These are phyloP conservation scores for Gracilaria caudata DNA, from an alignment of 23 red algal genomes.

Conservation along the genomic window DNA sequence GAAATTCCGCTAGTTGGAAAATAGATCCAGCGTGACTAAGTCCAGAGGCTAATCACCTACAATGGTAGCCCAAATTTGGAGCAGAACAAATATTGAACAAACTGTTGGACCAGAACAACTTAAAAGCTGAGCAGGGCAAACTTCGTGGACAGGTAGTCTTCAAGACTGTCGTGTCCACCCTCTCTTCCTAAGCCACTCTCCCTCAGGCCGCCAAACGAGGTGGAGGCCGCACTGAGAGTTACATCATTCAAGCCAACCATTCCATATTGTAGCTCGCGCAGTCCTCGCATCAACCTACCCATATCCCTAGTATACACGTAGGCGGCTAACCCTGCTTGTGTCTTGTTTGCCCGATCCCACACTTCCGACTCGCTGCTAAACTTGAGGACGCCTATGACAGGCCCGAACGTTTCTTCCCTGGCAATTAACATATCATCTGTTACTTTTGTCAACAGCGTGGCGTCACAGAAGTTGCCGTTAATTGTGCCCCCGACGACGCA, in stretches of 20 bases:
- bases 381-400: slow-evolving; percentile 61
- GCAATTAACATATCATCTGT: slow-evolving; percentile 69
- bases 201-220: slow-evolving; percentile 90
- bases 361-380: slow-evolving; percentile 79
- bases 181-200: slow-evolving; percentile 83
- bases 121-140: slow-evolving; percentile 12
- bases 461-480: slow-evolving; percentile 56
- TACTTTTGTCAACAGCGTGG: slow-evolving; percentile 72
- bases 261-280: slow-evolving; percentile 62
- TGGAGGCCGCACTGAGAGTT: slow-evolving; percentile 61
- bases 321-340: slow-evolving; percentile 65
- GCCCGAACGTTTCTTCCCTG: slow-evolving; percentile 86
- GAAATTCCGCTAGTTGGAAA: no score
- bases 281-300: slow-evolving; percentile 13
- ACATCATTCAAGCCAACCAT: slow-evolving; percentile 87
- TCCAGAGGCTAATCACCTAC: no score
- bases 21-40: no score
- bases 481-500: slow-evolving; percentile 43
- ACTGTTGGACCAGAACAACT: background rate
- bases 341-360: slow-evolving; percentile 48
- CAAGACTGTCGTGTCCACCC: slow-evolving; percentile 74
- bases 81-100: no score
- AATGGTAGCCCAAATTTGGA: no score
- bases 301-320: slow-evolving; percentile 80
- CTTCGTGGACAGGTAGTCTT: slow-evolving; percentile 70